Percentiles rank a stretch among this genome's conserved stretches.
Evolutionary conservation across 805 yeast genomes (phyloP).

Genomic region (Saccharomycopsis fermentans): DNA sequence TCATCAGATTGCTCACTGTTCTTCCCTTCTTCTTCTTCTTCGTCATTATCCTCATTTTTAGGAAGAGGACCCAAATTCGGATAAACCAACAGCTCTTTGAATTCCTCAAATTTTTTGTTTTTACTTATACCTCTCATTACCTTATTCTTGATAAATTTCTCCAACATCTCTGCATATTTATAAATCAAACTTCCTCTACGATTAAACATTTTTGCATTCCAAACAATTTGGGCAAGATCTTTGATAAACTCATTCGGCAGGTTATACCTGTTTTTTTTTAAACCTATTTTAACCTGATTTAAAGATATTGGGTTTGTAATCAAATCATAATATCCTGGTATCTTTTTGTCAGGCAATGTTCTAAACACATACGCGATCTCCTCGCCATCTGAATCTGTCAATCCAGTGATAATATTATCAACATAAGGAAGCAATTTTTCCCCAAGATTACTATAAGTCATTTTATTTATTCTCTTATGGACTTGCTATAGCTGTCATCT

Average conservation of each 20-base stretch:
- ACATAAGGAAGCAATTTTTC: neutral
- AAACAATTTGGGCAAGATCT: slow-evolving; percentile 75
- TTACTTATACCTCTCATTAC: slow-evolving; percentile 24
- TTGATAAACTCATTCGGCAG: slow-evolving; percentile 58
- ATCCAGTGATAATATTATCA: neutral
- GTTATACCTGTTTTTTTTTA: slow-evolving; percentile 44
- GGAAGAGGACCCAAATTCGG: slow-evolving; percentile 62
- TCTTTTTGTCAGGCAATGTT: slow-evolving; percentile 58
- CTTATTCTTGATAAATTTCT: slow-evolving; percentile 30
- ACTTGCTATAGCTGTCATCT: too few relatives aligned
- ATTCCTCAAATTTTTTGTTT: slow-evolving; percentile 22
- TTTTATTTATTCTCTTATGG: neutral
- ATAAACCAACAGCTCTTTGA: slow-evolving; percentile 25
- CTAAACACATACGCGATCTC: slow-evolving; percentile 50
- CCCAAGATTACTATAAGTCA: neutral
- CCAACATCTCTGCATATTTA: slow-evolving; percentile 48
- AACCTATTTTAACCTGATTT: slow-evolving; percentile 52
- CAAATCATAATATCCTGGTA: slow-evolving; percentile 69
- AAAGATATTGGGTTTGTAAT: slow-evolving; percentile 78
- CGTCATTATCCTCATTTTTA: slow-evolving; percentile 29
- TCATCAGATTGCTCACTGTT: neutral
- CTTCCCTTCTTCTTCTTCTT: neutral
- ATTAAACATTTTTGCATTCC: slow-evolving; percentile 86
- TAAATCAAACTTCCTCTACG: slow-evolving; percentile 58
- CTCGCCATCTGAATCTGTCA: slow-evolving; percentile 26